Conservation (phyloP, 345 rosid genomes). For the Citrus reticulata region DNA sequence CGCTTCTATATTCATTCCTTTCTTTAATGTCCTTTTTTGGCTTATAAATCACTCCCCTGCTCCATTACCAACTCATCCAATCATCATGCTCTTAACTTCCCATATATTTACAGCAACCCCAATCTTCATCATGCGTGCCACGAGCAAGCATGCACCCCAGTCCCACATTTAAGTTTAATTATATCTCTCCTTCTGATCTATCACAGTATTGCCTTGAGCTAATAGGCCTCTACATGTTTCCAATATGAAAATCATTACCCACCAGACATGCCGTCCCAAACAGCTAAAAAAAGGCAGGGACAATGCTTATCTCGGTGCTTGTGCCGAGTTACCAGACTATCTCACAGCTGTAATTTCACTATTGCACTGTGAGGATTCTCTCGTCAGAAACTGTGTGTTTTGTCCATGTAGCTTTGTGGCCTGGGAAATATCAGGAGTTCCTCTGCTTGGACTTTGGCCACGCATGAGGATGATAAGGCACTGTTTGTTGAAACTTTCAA, state of each 20-base stretch:
- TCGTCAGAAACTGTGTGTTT: conserved; percentile 28
- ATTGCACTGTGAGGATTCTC: background rate
- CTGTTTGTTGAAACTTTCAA: conserved; percentile 37
- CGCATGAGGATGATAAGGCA: conserved; percentile 39
- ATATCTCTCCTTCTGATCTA: background rate
- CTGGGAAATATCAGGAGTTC: conserved; percentile 56
- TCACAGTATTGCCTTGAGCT: background rate
- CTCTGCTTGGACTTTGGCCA: conserved; percentile 78
- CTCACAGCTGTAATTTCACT: conserved; percentile 9
- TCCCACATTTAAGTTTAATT: conserved; percentile 1
- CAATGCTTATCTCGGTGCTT: background rate
- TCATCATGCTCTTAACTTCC: background rate
- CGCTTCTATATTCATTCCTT: background rate
- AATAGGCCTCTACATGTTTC: background rate
- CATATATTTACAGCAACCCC: conserved; percentile 9
- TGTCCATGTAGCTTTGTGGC: conserved; percentile 44
- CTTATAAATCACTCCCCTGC: background rate
- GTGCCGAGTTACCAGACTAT: background rate
- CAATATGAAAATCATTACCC: conserved; percentile 13
- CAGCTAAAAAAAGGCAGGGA: conserved; percentile 4
- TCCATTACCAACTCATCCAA: background rate
- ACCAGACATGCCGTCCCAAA: conserved; percentile 10
- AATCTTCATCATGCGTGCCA: background rate
- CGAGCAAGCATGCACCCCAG: conserved; percentile 1
- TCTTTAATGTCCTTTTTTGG: background rate